Percentiles rank a stretch among this genome's conserved stretches.
Conservation (phyloP, 495 filamentous ascomycete genomes). For the Aspergillus egyptiacus region DNA sequence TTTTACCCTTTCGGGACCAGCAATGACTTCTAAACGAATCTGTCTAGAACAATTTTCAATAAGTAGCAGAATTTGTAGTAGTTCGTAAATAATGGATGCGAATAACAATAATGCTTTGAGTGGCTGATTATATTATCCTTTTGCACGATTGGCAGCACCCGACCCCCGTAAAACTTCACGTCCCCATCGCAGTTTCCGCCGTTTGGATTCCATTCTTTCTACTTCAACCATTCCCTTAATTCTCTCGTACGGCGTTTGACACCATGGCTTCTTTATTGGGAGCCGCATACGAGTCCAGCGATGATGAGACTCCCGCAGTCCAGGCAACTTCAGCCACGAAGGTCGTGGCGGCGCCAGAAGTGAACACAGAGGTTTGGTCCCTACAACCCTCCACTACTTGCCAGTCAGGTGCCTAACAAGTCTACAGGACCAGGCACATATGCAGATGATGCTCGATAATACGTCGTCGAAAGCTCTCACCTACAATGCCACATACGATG, state of each 20-base stretch:
- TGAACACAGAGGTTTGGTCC: conserved; percentile 60
- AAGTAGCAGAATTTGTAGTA: neutral
- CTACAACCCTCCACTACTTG: conserved; percentile 7
- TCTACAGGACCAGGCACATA: conserved; percentile 50
- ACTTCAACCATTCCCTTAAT: neutral
- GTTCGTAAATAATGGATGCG: too few relatives aligned
- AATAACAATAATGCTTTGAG: neutral
- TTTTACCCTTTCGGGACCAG: conserved; percentile 24
- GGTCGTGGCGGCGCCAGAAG: conserved; percentile 51
- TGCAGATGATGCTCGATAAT: conserved; percentile 53
- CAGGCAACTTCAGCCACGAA: conserved; percentile 30
- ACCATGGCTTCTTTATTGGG: conserved; percentile 47
- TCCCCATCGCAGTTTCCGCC: neutral
- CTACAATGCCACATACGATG: conserved; percentile 64
- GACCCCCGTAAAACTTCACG: conserved; percentile 36
- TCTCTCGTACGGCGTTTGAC: conserved; percentile 6
- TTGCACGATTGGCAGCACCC: conserved; percentile 26
- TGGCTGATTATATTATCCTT: neutral
- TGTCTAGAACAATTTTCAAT: neutral
- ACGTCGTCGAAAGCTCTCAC: conserved; percentile 48
- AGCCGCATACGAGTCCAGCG: conserved; percentile 48
- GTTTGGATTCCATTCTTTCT: conserved; percentile 5
- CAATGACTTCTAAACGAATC: neutral
- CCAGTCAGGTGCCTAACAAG: conserved; percentile 22
- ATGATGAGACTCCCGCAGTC: conserved; percentile 37